Base-by-base conservation (phyloP, 495 filamentous ascomycete genomes). In the Evernia prunastri region DNA sequence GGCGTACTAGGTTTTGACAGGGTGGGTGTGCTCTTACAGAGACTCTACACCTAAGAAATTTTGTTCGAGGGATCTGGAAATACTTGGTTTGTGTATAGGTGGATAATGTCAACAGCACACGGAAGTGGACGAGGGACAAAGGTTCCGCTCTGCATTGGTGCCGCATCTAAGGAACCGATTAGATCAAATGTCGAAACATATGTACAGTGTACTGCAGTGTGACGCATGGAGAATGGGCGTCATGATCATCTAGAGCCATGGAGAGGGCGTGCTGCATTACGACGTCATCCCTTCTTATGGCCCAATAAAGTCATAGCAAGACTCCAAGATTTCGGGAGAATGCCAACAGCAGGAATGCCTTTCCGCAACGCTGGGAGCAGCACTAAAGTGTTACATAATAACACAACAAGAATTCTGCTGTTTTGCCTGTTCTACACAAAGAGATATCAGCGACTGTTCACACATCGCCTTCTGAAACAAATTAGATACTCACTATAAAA, bases 381-480 rank as follows among this genome's bases (percentile, higher is more conserved):
- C 43, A 62, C 43, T n/a, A 15, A 31, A 58, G 23, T 31, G 65
- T 58, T 67, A 96, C 87, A 92, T 92, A 56, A 96, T 72, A 53
- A 88, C 69, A 75, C 92, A 95, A 82, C 93, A 97, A 37, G 89
- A 92, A 79, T 96, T 97, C 74, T 96, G 93, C 76, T 96, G 95
- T 82, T 96, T 96, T 66, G 92, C 89, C 85, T 89, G 72, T 69
- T 77, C 56, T 11, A 39, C 39, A 18, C 54, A 33, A 39, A 60
- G 23, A 13, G 62, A 60, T n/a, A 49, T 61, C 39, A 61, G 43
- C 27, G 51, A 27, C 53, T 49, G 27, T 35, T 33, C 36, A 15
- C 4, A 12, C 7, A 40, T 20, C 11, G 36, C 33, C 42, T 37
- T 10, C 11, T 25, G 2, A 53, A 58, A 9, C 4, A 10, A 39